Percentiles rank a stretch among this genome's conserved stretches.
phyloP scores from a whole-genome alignment of 2,329 filamentous ascomycete species.

The Laburnicola sp. region DNA sequence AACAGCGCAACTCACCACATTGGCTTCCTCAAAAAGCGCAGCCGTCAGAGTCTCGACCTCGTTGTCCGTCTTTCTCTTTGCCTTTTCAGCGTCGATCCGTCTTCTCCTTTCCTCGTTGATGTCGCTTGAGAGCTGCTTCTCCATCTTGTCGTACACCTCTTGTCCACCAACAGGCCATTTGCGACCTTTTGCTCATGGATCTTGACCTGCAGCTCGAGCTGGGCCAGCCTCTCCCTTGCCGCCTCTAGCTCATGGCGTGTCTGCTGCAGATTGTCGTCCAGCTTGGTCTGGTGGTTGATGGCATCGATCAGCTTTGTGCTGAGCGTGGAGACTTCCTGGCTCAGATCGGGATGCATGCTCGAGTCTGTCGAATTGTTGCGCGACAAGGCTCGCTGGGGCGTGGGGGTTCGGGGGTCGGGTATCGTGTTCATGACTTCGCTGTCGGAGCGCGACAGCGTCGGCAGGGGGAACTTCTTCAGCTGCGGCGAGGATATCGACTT shows the following conservation, averaged over 20 bases:
- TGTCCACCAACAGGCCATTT: conserved; percentile 74
- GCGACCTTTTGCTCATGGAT: conserved; percentile 71
- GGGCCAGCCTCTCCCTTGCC: conserved; percentile 66
- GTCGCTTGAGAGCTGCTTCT: conserved; percentile 47
- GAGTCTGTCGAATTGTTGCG: conserved; percentile 52
- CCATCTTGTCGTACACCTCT: conserved; percentile 66
- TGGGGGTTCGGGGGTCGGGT: conserved; percentile 56
- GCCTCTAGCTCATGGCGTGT: conserved; percentile 81
- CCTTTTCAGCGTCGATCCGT: conserved; percentile 53
- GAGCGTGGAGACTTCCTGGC: conserved; percentile 79
- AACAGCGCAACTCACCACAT: conserved; percentile 61
- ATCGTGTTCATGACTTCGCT: conserved; percentile 69
- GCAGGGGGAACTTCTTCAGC: conserved; percentile 33
- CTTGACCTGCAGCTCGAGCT: conserved; percentile 69
- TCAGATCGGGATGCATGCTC: conserved; percentile 61
- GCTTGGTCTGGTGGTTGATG: conserved; percentile 90
- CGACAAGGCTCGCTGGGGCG: conserved; percentile 37
- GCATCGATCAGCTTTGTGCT: conserved; percentile 97
- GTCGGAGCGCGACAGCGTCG: conserved; percentile 38
- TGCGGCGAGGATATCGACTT: conserved; percentile 45
- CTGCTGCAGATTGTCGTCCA: conserved; percentile 84
- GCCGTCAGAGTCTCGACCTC: conserved; percentile 89
- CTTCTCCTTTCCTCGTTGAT: conserved; percentile 48
- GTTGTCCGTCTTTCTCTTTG: conserved; percentile 86
- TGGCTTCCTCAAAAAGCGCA: conserved; percentile 96